Evolutionary conservation across 768 basidiomycete species (phyloP).

Genomic region (Arthromyces matolae): DNA sequence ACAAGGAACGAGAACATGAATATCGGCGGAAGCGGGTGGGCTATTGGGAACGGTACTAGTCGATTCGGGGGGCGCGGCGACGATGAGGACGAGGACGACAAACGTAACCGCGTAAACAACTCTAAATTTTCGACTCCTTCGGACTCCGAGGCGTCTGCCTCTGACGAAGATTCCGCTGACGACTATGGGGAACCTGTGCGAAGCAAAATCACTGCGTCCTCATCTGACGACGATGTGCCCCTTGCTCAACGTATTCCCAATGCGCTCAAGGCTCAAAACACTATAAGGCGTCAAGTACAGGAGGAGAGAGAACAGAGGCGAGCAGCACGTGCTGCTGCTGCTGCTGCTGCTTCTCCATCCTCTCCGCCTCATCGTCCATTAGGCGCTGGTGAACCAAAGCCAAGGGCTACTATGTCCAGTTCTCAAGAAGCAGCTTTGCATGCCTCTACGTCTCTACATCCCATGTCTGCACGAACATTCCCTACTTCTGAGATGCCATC

Average conservation of each 20-base stretch:
- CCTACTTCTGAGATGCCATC: constrained; percentile 34
- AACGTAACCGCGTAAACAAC: constrained; percentile 17
- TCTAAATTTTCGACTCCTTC: constrained; percentile 33
- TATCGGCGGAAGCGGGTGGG: constrained; percentile 20
- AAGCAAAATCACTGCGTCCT: constrained; percentile 17
- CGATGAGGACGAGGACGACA: constrained; percentile 29
- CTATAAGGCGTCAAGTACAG: constrained; percentile 67
- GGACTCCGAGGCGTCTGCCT: constrained; percentile 37
- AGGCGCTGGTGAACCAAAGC: constrained; percentile 23
- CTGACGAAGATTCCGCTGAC: constrained; percentile 35
- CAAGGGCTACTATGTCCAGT: constrained; percentile 22
- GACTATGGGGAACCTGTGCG: constrained; percentile 34
- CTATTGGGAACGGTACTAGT: constrained; percentile 27
- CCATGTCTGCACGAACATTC: constrained; percentile 43
- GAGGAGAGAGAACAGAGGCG: constrained; percentile 63
- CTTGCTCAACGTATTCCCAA: constrained; percentile 80
- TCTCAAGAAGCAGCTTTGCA: constrained; percentile 37
- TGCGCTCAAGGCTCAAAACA: constrained; percentile 77
- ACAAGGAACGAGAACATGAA: constrained; percentile 16
- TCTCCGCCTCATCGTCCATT: constrained; percentile 31
- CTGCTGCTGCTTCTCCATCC: constrained; percentile 11
- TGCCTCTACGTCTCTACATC: constrained; percentile 28
- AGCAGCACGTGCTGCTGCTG: constrained; percentile 38
- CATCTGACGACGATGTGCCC: constrained; percentile 76
- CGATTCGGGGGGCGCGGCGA: constrained; percentile 38